phyloP scores from a whole-genome alignment of 1,139 yeast species.

The Entelexis sorbosivorans region DNA sequence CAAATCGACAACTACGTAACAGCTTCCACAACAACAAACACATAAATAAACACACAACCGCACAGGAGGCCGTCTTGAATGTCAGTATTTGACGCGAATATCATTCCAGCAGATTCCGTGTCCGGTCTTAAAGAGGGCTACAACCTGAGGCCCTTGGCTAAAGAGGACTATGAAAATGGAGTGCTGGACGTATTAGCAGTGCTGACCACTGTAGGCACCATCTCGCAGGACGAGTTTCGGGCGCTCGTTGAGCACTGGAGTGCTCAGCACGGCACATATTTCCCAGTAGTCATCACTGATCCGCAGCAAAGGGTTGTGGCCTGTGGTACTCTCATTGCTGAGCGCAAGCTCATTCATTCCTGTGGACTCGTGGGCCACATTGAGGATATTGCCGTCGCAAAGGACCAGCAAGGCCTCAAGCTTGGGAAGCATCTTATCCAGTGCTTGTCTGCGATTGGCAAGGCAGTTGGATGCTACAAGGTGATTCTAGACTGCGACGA shows the following conservation, averaged over 20 bases:
- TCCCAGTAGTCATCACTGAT: conserved; percentile 43
- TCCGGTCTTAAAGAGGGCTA: conserved; percentile 42
- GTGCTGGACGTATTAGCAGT: conserved; percentile 43
- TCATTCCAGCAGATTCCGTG: conserved; percentile 27
- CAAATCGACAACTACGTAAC: too few species aligned
- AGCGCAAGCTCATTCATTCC: conserved; percentile 48
- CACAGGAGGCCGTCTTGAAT: too few species aligned
- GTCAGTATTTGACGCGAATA: conserved; percentile 25
- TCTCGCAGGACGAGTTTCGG: conserved; percentile 36
- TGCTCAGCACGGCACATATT: conserved; percentile 33
- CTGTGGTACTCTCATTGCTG: conserved; percentile 40
- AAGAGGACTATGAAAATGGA: conserved; percentile 39
- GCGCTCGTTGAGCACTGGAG: conserved; percentile 42
- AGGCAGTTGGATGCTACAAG: conserved; percentile 64
- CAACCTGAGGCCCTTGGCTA: conserved; percentile 39
- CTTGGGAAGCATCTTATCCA: conserved; percentile 61
- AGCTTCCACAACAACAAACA: too few species aligned
- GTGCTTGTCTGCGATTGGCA: conserved; percentile 50
- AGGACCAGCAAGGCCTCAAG: conserved; percentile 68
- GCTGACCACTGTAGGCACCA: conserved; percentile 50
- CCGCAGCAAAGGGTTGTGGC: conserved; percentile 32
- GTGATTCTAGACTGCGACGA: conserved; percentile 81
- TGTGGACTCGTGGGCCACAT: conserved; percentile 87
- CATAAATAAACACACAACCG: not conserved
- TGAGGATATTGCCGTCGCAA: conserved; percentile 81